Evolutionary conservation across 2,329 filamentous ascomycete genomes (phyloP).

Genomic region (Botrytis aclada): DNA sequence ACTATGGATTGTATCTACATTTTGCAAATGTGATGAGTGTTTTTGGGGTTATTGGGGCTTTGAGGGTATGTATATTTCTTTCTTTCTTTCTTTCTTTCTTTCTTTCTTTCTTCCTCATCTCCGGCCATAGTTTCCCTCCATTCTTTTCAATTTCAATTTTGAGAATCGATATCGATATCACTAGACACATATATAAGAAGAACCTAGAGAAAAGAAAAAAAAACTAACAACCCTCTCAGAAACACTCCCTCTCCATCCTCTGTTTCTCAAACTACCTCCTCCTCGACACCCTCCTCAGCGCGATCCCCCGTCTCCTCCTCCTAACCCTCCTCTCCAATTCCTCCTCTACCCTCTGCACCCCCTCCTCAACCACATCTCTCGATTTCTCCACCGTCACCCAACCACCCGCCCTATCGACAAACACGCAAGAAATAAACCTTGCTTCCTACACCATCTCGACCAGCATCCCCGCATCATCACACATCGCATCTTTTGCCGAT

Average conservation of each 20-base stretch:
- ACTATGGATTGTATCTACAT: constrained; percentile 41
- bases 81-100: constrained; percentile 24
- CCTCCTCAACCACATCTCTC: not conserved
- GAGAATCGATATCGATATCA: not conserved
- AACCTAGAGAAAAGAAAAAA: not conserved
- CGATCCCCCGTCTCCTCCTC: constrained; percentile 33
- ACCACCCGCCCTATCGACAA: not conserved
- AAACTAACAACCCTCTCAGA: constrained; percentile 29
- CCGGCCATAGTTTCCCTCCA: constrained; percentile 23
- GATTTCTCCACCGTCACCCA: not conserved
- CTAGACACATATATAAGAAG: not conserved
- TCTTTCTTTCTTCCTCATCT: constrained; percentile 24
- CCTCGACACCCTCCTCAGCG: constrained; percentile 35
- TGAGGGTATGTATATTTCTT: constrained; percentile 39
- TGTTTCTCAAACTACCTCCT: constrained; percentile 38
- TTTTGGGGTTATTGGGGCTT: constrained; percentile 43
- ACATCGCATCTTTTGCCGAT: constrained; percentile 28
- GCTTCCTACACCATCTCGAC: not conserved
- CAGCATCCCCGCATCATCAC: constrained; percentile 1
- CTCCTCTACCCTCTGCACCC: not conserved
- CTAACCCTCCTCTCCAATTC: not conserved
- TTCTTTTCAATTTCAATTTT: not conserved
- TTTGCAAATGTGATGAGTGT: constrained; percentile 42
- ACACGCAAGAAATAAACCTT: not conserved
- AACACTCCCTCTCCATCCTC: constrained; percentile 22